Evolutionary conservation across 2,329 filamentous ascomycete genomes (phyloP), one percentile per base, ranked within the genome.

Genomic region (Rhynchosporium graminicola): DNA sequence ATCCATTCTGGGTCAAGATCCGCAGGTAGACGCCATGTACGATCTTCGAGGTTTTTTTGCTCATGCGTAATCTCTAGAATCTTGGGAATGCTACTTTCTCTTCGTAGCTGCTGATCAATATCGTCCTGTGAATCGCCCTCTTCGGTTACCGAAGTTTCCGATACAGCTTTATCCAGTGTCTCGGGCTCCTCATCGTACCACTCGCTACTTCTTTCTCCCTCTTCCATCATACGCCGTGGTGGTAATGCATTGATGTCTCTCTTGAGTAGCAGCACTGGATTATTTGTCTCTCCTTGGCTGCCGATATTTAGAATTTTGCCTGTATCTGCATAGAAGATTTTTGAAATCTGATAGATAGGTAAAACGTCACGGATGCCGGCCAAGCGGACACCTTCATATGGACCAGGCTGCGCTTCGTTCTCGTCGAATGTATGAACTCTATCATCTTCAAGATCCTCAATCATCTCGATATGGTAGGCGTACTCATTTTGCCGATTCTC

Each of bases 281-380:
- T 89, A 68, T 88, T 89, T 3, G 80, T 79, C 70, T 90, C 88
- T 40, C 82, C 85, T 29, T 88, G 84, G 2, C 78, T 81, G 13
- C 86, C 86, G 63, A 91, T 90, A 64, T 90, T 89, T 20, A 91
- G 77, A 29, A 91, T 88, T 71, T 89, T 90, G 48, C 88, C 88
- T 0, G 88, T 91, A 67, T 91, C 88, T 13, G 88, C 88, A 68
- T 91, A 91, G 75, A 91, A 91, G 38, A 91, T 89, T 71, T 90
- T 91, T 2, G 87, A 89, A 13, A 91, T 83, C 70, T 91, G 84
- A 71, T 91, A 87, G 26, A 91, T 83, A 1, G 88, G 88, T 15
- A 91, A 77, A 43, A 84, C 79, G 67, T 90, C 86, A 52, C 88
- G 80, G 33, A 90, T 83, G 1, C 88, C 88, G 13, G 88, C 88